Conservation (phyloP, 2,329 filamentous ascomycete genomes). For the Fusarium piperis region DNA sequence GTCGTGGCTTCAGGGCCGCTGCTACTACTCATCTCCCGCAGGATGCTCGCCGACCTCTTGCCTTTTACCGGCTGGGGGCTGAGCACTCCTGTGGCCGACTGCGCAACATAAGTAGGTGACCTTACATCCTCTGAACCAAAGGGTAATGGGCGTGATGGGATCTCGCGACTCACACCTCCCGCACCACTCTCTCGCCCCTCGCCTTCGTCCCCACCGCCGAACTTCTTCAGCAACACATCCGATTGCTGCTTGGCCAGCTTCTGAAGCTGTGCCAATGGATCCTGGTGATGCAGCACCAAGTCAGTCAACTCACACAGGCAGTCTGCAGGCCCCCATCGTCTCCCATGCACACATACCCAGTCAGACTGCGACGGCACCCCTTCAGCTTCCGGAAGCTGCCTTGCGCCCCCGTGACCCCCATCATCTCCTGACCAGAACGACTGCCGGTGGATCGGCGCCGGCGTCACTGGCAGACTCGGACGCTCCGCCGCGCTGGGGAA, state of each 20-base stretch:
- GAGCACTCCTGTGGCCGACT: conserved; percentile 44
- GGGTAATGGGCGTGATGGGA: conserved; percentile 61
- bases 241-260: conserved; percentile 75
- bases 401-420: conserved; percentile 61
- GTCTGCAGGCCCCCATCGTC: conserved; percentile 59
- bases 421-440: conserved; percentile 71
- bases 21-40: conserved; percentile 45
- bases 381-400: conserved; percentile 76
- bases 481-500: conserved; percentile 86
- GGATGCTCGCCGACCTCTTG: conserved; percentile 47
- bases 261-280: conserved; percentile 75
- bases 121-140: conserved; percentile 60
- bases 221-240: conserved; percentile 65
- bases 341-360: conserved; percentile 85
- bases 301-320: conserved; percentile 68
- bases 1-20: conserved; percentile 24
- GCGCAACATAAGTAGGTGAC: conserved; percentile 42
- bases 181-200: conserved; percentile 30
- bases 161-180: conserved; percentile 50
- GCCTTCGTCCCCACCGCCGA: conserved; percentile 51
- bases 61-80: conserved; percentile 57
- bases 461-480: conserved; percentile 90
- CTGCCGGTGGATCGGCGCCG: conserved; percentile 77
- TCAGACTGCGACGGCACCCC: conserved; percentile 89
- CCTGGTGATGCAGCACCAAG: conserved; percentile 64